Conservation (phyloP, 2,329 filamentous ascomycete genomes). For the Fusarium armeniacum region DNA sequence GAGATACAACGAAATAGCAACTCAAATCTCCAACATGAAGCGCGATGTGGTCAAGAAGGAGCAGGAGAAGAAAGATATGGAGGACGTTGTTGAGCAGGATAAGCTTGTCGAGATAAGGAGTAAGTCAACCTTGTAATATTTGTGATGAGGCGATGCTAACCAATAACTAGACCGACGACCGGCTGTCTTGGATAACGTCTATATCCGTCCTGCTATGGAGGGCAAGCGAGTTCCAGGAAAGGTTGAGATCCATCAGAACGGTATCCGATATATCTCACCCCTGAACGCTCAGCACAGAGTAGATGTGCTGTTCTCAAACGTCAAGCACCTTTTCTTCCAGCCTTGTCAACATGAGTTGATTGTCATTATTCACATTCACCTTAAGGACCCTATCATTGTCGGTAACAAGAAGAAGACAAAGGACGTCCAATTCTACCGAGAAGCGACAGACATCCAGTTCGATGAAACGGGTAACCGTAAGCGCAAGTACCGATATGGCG, state of each 20-base stretch:
- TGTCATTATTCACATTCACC: constrained; percentile 96
- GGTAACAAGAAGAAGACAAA: constrained; percentile 98
- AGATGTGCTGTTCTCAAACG: constrained; percentile 96
- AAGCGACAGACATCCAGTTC: constrained; percentile 98
- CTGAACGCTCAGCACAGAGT: constrained; percentile 85
- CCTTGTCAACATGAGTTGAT: constrained; percentile 96
- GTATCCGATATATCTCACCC: constrained; percentile 92
- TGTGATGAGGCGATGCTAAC: constrained; percentile 56
- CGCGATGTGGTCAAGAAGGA: constrained; percentile 92
- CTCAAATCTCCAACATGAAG: constrained; percentile 96
- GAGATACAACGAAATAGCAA: constrained; percentile 90
- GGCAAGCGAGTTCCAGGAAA: constrained; percentile 96
- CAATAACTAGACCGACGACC: constrained; percentile 83
- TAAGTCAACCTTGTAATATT: constrained; percentile 60
- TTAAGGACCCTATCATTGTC: constrained; percentile 98
- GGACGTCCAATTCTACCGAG: constrained; percentile 97
- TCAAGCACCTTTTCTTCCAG: constrained; percentile 99
- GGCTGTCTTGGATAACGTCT: constrained; percentile 91
- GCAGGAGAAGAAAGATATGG: constrained; percentile 99
- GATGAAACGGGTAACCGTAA: constrained; percentile 99
- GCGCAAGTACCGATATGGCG: constrained; percentile 96
- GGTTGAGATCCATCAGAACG: constrained; percentile 98
- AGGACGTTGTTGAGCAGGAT: constrained; percentile 98
- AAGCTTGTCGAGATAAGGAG: constrained; percentile 95
- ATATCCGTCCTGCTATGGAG: constrained; percentile 94